phyloP scores from a whole-genome alignment of 1,284 basidiomycete species.

The Leccinum solheimii region DNA sequence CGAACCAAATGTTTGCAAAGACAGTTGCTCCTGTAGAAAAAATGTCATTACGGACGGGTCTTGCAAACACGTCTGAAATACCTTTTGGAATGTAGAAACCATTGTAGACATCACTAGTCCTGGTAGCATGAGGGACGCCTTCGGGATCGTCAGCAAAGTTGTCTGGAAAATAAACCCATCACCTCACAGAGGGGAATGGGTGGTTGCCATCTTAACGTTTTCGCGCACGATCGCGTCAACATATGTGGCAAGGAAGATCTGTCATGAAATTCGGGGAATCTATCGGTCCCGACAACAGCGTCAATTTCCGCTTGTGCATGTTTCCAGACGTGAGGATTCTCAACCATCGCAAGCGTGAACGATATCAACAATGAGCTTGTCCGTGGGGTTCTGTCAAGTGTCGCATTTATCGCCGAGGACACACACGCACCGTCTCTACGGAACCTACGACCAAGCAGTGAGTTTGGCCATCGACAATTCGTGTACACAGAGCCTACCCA shows the following conservation, averaged over 20 bases:
- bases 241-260: constrained; percentile 39
- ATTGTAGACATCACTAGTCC: constrained; percentile 25
- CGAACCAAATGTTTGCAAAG: constrained; percentile 28
- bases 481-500: constrained; percentile 15
- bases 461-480: neutral
- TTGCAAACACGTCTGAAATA: neutral
- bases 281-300: constrained; percentile 35
- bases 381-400: constrained; percentile 10
- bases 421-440: constrained; percentile 24
- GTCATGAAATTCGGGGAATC: constrained; percentile 44
- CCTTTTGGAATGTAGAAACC: constrained; percentile 33
- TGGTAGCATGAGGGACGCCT: constrained; percentile 22
- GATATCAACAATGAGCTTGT: constrained; percentile 14
- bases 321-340: constrained; percentile 34
- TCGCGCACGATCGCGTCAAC: constrained; percentile 43
- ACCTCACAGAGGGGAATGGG: constrained; percentile 25
- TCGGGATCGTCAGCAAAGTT: neutral
- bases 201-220: constrained; percentile 35
- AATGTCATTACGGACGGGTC: neutral
- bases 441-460: constrained; percentile 10
- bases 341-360: constrained; percentile 40
- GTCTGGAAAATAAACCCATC: neutral
- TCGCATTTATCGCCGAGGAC: neutral
- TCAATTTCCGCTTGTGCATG: constrained; percentile 44
- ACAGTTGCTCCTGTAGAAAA: constrained; percentile 16